phyloP scores from a whole-genome alignment of 768 basidiomycete species.

The Agrocybe praecox region DNA sequence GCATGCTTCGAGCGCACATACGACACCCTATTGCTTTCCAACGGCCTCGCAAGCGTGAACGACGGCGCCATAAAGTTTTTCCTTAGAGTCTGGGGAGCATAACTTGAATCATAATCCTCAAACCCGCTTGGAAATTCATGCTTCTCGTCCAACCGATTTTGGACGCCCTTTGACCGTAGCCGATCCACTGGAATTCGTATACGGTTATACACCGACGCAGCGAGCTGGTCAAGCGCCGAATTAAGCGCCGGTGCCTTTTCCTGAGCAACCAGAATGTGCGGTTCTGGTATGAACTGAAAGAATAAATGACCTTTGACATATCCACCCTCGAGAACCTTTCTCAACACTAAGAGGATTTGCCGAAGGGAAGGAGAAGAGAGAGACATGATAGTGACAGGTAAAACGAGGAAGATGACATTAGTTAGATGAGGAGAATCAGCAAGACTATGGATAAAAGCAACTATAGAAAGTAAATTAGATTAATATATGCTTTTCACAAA shows the following conservation, averaged over 20 bases:
- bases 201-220: constrained; percentile 72
- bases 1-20: constrained; percentile 37
- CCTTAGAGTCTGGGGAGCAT: constrained; percentile 34
- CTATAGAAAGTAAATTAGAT: constrained; percentile 29
- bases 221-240: constrained; percentile 51
- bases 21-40: constrained; percentile 38
- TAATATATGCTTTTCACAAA: not conserved
- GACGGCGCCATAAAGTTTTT: constrained; percentile 66
- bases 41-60: constrained; percentile 59
- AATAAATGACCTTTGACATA: constrained; percentile 50
- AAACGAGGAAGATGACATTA: constrained; percentile 69
- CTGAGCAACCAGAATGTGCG: constrained; percentile 50
- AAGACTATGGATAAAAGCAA: constrained; percentile 49
- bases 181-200: constrained; percentile 64
- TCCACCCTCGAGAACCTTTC: constrained; percentile 44
- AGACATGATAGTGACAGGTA: constrained; percentile 61
- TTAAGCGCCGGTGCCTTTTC: constrained; percentile 43
- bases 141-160: not conserved
- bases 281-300: constrained; percentile 77
- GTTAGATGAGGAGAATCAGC: constrained; percentile 34
- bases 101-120: not conserved
- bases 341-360: constrained; percentile 65
- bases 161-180: constrained; percentile 54
- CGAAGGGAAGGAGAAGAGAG: constrained; percentile 70
- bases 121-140: not conserved